Conservation (phyloP, 2,329 filamentous ascomycete species). For the Aureobasidium sp. region DNA sequence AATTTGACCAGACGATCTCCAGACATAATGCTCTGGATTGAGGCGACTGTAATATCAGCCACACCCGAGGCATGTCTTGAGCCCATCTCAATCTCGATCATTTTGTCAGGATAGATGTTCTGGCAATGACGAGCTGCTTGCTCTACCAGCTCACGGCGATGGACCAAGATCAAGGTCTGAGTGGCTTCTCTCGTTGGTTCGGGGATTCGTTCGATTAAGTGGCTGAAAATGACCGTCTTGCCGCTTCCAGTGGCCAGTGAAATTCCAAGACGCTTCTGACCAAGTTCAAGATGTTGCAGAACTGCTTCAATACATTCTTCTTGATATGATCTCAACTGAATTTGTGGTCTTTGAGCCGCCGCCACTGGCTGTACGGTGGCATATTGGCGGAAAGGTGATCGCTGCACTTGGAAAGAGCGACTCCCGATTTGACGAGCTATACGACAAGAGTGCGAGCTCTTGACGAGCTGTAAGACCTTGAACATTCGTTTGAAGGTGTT, state of each 20-base stretch:
- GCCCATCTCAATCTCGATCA: conserved; percentile 88
- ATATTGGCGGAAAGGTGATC: not conserved
- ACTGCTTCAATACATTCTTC: conserved; percentile 82
- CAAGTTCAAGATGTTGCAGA: conserved; percentile 55
- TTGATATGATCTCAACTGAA: conserved; percentile 72
- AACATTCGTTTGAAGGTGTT: not conserved
- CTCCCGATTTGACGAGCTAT: not conserved
- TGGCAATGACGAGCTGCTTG: conserved; percentile 83
- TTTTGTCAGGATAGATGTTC: conserved; percentile 69
- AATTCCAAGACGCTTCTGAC: conserved; percentile 70
- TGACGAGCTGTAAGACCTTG: not conserved
- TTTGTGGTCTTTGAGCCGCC: conserved; percentile 15
- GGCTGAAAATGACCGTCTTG: conserved; percentile 94
- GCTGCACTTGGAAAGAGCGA: too few relatives aligned
- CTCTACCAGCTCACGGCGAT: conserved; percentile 86
- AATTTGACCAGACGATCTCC: conserved; percentile 73
- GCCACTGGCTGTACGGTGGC: not conserved
- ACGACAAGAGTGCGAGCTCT: not conserved
- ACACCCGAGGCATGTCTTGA: conserved; percentile 63
- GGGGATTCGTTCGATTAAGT: conserved; percentile 72
- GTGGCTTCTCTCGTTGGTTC: conserved; percentile 49
- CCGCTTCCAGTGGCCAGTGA: conserved; percentile 81
- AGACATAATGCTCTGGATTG: conserved; percentile 75
- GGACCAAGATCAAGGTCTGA: conserved; percentile 83
- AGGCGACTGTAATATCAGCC: conserved; percentile 91